Base-by-base conservation (phyloP, 2,329 filamentous ascomycete species). In the Fonsecaea pedrosoi region DNA sequence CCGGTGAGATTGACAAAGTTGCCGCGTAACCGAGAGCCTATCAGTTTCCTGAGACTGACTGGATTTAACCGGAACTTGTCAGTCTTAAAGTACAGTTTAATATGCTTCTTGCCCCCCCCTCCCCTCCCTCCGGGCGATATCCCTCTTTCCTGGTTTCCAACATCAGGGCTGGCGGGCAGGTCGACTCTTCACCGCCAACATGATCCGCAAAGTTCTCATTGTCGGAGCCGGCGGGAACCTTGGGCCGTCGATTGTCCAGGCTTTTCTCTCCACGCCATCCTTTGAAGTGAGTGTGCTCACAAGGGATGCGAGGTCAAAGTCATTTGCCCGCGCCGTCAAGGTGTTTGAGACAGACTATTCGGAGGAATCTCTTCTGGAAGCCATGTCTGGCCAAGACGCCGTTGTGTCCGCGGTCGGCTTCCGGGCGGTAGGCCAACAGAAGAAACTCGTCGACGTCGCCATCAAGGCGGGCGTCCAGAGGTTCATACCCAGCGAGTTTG, bases 341-440 rank as follows among this genome's bases (percentile, higher is more conserved):
- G 80, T 86, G 37, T 74, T 82, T 70, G 77, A 78, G 7, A 80
- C 82, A 34, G 81, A 87, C 72, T 84, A 83, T 69, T 77, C 81
- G 1, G 74, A 82, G 2, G 75, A 81, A 0, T 75, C 78, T 2
- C 83, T 83, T 25, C 80, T 90, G 13, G 48, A 53, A 37, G 84
- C 83, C 2, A 81, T 90, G 56, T 72, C 81, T 55, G 85, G 83
- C 45, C 83, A 87, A 65, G 87, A 89, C 68, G 87, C 84, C 0
- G 79, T 89, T 18, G 74, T 89, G 34, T 79, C 80, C 1, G 78
- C 82, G 0, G 76, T 87, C 48, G 81, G 79, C 7, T 79, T 78
- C 13, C 70, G 71, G 2, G 77, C 78, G 25, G 74, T 82, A 10
- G 75, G 73, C 1, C 75, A 83, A 0, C 74, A 77, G 66, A 77